Conservation (phyloP, 176 grass and related monocot genomes). For the Oryza rufipogon region DNA sequence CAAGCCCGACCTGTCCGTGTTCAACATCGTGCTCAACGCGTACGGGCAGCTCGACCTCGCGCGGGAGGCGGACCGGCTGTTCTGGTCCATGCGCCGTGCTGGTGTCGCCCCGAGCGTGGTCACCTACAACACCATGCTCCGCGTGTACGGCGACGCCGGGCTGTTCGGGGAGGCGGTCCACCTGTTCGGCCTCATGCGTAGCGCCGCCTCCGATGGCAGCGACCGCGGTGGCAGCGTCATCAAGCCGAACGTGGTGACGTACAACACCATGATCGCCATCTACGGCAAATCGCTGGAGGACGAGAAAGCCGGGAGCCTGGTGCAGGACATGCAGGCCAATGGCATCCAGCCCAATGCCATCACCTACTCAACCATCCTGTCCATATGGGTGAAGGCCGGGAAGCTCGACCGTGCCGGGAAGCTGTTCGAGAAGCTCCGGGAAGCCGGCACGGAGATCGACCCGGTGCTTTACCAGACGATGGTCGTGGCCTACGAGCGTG, state of each 20-base stretch:
- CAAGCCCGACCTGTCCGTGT: constrained; percentile 71
- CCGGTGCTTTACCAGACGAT: constrained; percentile 96
- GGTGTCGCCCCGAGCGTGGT: constrained; percentile 75
- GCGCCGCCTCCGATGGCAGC: background rate
- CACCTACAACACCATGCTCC: constrained; percentile 94
- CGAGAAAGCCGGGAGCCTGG: constrained; percentile 81
- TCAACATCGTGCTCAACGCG: constrained; percentile 86
- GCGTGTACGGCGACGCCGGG: constrained; percentile 89
- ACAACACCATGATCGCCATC: constrained; percentile 93
- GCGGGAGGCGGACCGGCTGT: constrained; percentile 81
- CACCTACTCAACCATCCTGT: constrained; percentile 90
- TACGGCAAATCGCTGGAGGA: constrained; percentile 93
- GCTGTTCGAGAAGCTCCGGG: constrained; percentile 83
- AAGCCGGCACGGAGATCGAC: constrained; percentile 77
- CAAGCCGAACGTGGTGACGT: constrained; percentile 82
- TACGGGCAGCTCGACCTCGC: constrained; percentile 93
- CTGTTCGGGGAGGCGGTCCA: constrained; percentile 91
- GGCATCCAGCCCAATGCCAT: constrained; percentile 79
- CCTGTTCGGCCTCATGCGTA: constrained; percentile 84
- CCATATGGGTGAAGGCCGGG: constrained; percentile 88
- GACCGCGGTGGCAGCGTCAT: constrained; percentile 37
- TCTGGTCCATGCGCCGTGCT: constrained; percentile 80
- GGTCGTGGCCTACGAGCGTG: constrained; percentile 85
- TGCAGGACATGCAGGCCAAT: constrained; percentile 80
- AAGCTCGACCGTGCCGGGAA: constrained; percentile 83